These are phyloP conservation scores for Scutellaria baicalensis DNA, from an alignment of 257 asterid genomes.

Conservation along the genomic window DNA sequence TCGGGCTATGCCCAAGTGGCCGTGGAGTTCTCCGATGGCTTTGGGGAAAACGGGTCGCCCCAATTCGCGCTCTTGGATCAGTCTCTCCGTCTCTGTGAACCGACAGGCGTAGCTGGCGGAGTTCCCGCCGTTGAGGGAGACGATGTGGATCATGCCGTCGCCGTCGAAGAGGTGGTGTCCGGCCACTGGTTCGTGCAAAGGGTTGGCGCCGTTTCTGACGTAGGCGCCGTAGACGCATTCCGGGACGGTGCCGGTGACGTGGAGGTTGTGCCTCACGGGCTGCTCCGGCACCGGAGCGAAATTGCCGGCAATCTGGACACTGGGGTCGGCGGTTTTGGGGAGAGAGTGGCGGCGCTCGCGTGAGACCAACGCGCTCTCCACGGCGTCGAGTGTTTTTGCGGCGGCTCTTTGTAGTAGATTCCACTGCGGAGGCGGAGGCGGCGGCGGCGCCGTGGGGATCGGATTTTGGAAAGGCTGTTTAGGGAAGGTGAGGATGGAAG, in stretches of 20 bases:
- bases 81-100: slow-evolving; percentile 51
- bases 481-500: slow-evolving; percentile 31
- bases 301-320: slow-evolving; percentile 53
- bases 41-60: slow-evolving; percentile 66
- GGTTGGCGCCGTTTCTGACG: slow-evolving; percentile 68
- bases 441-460: neutral
- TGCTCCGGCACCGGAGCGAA: slow-evolving; percentile 64
- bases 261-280: slow-evolving; percentile 32
- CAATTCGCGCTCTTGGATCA: slow-evolving; percentile 47
- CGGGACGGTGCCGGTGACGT: slow-evolving; percentile 41
- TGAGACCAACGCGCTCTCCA: slow-evolving; percentile 37
- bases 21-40: slow-evolving; percentile 72
- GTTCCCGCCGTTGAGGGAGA: slow-evolving; percentile 21
- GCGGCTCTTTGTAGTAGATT: slow-evolving; percentile 45
- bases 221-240: slow-evolving; percentile 54
- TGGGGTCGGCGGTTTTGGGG: slow-evolving; percentile 53
- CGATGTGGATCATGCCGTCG: slow-evolving; percentile 76
- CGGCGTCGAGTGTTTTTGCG: slow-evolving; percentile 29
- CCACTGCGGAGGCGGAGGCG: slow-evolving; percentile 29
- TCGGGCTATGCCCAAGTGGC: slow-evolving; percentile 54
- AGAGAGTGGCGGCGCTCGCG: slow-evolving; percentile 36
- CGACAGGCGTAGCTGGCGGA: slow-evolving; percentile 58
- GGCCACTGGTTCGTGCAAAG: slow-evolving; percentile 47
- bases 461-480: slow-evolving; percentile 13
- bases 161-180: slow-evolving; percentile 79